These are phyloP conservation scores for Crucibulum laeve DNA, from an alignment of 768 basidiomycete species.

Conservation along the genomic window DNA sequence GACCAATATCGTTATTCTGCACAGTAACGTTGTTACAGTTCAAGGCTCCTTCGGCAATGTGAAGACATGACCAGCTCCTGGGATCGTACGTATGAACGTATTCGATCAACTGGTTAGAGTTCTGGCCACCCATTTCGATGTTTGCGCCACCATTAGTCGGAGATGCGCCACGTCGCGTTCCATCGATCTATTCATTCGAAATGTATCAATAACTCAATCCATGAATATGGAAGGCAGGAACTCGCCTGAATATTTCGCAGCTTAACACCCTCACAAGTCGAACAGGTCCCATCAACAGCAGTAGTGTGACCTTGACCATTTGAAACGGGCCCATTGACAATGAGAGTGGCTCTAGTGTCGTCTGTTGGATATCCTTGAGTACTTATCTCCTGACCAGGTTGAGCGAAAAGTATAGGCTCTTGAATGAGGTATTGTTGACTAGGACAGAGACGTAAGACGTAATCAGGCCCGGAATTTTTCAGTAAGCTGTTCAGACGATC, in stretches of 20 bases:
- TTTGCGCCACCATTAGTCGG: conserved; percentile 65
- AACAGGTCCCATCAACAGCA: conserved; percentile 66
- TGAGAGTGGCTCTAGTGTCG: conserved; percentile 60
- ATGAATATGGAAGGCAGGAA: background rate
- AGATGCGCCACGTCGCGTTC: conserved; percentile 52
- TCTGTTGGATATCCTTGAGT: conserved; percentile 74
- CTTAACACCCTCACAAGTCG: conserved; percentile 51
- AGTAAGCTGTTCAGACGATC: conserved; percentile 63
- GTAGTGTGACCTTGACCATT: conserved; percentile 68
- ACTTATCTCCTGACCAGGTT: conserved; percentile 75
- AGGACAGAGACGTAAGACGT: conserved; percentile 64
- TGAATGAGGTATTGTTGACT: conserved; percentile 56
- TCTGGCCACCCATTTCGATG: conserved; percentile 82
- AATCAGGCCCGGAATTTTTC: conserved; percentile 62
- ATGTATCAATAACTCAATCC: background rate
- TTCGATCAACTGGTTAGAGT: conserved; percentile 69
- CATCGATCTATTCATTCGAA: conserved; percentile 55
- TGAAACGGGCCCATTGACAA: conserved; percentile 59
- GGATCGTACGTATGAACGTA: conserved; percentile 75
- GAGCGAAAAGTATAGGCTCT: conserved; percentile 62
- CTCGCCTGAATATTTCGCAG: conserved; percentile 71
- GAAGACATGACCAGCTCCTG: conserved; percentile 80
- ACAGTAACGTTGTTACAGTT: conserved; percentile 61
- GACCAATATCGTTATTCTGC: conserved; percentile 82
- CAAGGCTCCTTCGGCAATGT: conserved; percentile 65